A percentile compares a stretch with the other conserved stretches of the same genome.
Evolutionary conservation across 192 early-diverging fungal genomes (phyloP).

Genomic region (Geosiphon pyriformis): DNA sequence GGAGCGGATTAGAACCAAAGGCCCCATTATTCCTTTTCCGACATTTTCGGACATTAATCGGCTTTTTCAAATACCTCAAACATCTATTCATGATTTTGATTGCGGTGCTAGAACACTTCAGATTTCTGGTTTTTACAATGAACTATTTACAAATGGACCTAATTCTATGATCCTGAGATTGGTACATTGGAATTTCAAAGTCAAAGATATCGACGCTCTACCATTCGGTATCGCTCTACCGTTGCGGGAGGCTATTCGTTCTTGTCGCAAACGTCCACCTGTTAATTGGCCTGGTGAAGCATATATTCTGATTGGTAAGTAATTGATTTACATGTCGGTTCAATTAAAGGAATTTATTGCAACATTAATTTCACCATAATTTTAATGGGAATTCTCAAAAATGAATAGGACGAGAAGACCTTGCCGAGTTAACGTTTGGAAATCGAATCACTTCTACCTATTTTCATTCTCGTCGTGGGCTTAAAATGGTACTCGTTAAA

Average conservation of each 20-base stretch:
- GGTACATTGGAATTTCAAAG: constrained; percentile 26
- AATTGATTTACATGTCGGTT: constrained; percentile 1
- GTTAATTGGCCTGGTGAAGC: constrained; percentile 34
- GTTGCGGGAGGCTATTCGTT: constrained; percentile 45
- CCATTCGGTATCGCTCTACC: constrained; percentile 52
- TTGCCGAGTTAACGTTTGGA: constrained; percentile 17
- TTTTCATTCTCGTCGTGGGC: constrained; percentile 15
- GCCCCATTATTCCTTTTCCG: constrained; percentile 20
- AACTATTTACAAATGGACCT: constrained; percentile 25
- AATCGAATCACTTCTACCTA: constrained; percentile 6
- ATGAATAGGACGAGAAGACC: constrained; percentile 27
- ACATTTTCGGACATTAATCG: constrained; percentile 14
- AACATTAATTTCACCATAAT: constrained; percentile 15
- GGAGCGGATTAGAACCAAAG: constrained; percentile 3
- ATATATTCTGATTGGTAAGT: constrained; percentile 49
- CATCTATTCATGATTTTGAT: background rate
- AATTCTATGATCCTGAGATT: constrained; percentile 40
- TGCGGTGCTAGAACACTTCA: constrained; percentile 25
- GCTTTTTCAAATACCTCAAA: constrained; percentile 23
- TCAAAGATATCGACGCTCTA: constrained; percentile 41
- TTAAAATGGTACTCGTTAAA: background rate
- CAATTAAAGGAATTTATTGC: constrained; percentile 25
- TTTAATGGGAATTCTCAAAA: constrained; percentile 24
- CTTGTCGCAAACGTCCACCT: constrained; percentile 44
- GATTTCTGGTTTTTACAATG: constrained; percentile 21